These are phyloP conservation scores for Cyberlindnera galapagoensis DNA, from an alignment of 805 yeast genomes.

Conservation along the genomic window DNA sequence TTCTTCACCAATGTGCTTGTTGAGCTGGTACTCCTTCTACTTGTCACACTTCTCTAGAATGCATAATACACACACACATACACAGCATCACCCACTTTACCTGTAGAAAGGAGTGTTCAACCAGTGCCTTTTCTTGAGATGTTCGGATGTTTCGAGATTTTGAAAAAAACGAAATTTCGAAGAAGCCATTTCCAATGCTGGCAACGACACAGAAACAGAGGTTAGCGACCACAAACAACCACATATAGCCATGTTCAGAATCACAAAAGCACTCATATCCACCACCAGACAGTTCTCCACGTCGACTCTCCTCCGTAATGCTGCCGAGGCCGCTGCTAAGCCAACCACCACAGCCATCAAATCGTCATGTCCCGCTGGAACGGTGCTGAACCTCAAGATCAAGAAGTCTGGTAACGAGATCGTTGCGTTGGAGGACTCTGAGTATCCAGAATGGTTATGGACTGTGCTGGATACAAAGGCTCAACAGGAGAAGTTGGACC, in stretches of 20 bases:
- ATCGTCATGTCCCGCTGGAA: constrained; percentile 66
- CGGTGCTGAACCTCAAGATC: constrained; percentile 63
- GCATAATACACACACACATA: too few species aligned
- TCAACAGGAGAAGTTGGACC: constrained; percentile 49
- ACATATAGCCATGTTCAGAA: constrained; percentile 8
- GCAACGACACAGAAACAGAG: background rate
- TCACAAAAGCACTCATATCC: background rate
- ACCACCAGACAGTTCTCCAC: constrained; percentile 14
- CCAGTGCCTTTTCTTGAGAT: constrained; percentile 1
- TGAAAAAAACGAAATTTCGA: constrained; percentile 4
- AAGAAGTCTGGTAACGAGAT: constrained; percentile 81
- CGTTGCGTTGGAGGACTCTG: constrained; percentile 78
- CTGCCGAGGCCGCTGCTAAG: constrained; percentile 6
- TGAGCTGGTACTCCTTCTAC: constrained; percentile 6
- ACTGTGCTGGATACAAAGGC: constrained; percentile 61
- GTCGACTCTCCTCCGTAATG: constrained; percentile 10
- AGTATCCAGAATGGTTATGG: constrained; percentile 97
- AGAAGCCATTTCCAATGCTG: background rate
- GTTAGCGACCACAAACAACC: background rate
- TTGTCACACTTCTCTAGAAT: constrained; percentile 5
- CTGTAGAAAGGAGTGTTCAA: constrained; percentile 1
- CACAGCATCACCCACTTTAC: too few species aligned
- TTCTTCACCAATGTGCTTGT: constrained; percentile 38
- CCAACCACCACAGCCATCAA: constrained; percentile 7
- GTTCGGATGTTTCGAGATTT: background rate